A percentile compares a stretch with the other conserved stretches of the same genome.
phyloP scores from a whole-genome alignment of 2,329 filamentous ascomycete species.

The Diaporthe sp. region DNA sequence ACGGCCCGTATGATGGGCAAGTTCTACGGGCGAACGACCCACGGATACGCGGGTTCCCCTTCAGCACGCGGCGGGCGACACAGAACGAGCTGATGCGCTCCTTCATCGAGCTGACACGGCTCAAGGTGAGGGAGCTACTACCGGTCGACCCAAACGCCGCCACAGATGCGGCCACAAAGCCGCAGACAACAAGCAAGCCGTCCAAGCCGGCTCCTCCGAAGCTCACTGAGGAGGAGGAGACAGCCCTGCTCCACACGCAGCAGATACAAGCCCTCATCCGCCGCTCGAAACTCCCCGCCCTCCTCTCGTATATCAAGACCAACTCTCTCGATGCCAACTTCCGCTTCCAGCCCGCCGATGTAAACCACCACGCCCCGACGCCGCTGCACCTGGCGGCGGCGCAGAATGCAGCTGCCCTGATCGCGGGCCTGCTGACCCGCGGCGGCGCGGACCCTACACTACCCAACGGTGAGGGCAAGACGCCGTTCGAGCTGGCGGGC shows the following conservation, averaged over 20 bases:
- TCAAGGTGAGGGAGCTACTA: slow-evolving; percentile 86
- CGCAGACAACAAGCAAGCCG: slow-evolving; percentile 59
- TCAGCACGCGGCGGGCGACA: slow-evolving; percentile 91
- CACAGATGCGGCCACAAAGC: slow-evolving; percentile 50
- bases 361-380: slow-evolving; percentile 85
- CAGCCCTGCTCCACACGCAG: slow-evolving; percentile 83
- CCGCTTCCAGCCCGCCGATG: slow-evolving; percentile 78
- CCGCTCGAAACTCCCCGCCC: slow-evolving; percentile 88
- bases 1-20: slow-evolving; percentile 91
- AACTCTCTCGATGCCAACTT: slow-evolving; percentile 82
- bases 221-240: slow-evolving; percentile 86
- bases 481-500: slow-evolving; percentile 87
- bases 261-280: slow-evolving; percentile 91
- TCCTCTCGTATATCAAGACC: slow-evolving; percentile 85
- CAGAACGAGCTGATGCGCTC: slow-evolving; percentile 95
- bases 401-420: slow-evolving; percentile 82
- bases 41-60: slow-evolving; percentile 88
- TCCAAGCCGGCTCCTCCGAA: slow-evolving; percentile 71
- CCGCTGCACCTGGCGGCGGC: slow-evolving; percentile 88
- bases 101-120: slow-evolving; percentile 91
- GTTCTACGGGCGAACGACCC: slow-evolving; percentile 84
- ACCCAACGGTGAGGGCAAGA: slow-evolving; percentile 81
- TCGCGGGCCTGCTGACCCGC: slow-evolving; percentile 82
- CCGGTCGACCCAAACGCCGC: slow-evolving; percentile 68
- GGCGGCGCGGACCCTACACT: slow-evolving; percentile 80